phyloP scores from a whole-genome alignment of 140 eudicot genomes.

The Flaveria floridana region DNA sequence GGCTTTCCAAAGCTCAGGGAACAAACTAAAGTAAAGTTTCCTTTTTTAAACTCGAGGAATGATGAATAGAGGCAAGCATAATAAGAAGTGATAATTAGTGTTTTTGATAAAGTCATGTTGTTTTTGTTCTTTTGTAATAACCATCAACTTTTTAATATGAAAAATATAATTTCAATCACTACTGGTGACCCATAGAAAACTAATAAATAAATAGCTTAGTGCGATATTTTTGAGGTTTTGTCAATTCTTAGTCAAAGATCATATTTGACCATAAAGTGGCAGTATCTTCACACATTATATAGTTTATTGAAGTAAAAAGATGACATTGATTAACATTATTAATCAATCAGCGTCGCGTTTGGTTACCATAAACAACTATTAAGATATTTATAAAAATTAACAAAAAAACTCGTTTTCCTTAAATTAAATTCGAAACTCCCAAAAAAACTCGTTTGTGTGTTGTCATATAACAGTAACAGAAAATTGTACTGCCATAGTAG shows the following conservation, averaged over 20 bases:
- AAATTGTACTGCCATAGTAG: too few species aligned
- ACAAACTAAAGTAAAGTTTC: slow-evolving; percentile 21
- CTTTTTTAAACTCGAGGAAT: slow-evolving; percentile 19
- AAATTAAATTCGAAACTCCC: too few species aligned
- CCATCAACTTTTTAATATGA: slow-evolving; percentile 23
- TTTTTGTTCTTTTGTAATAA: slow-evolving; percentile 32
- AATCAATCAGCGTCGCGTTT: not conserved
- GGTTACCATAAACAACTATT: not conserved
- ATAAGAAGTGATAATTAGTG: not conserved
- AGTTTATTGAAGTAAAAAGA: not conserved
- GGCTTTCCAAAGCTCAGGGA: slow-evolving; percentile 43
- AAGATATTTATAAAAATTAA: not conserved
- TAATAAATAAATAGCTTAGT: slow-evolving; percentile 18
- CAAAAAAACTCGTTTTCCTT: too few species aligned
- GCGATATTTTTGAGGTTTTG: not conserved
- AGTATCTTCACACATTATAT: slow-evolving; percentile 8
- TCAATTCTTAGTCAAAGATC: slow-evolving; percentile 32
- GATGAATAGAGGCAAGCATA: not conserved
- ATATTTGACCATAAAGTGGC: slow-evolving; percentile 24
- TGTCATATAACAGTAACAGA: too few species aligned
- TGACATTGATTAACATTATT: not conserved
- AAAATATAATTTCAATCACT: slow-evolving; percentile 23
- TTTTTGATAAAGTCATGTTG: slow-evolving; percentile 17
- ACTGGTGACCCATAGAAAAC: slow-evolving; percentile 27
- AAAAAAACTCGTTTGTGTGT: too few species aligned